Evolutionary conservation across 2,329 filamentous ascomycete genomes (phyloP).

Genomic region (Alternaria burnsii): DNA sequence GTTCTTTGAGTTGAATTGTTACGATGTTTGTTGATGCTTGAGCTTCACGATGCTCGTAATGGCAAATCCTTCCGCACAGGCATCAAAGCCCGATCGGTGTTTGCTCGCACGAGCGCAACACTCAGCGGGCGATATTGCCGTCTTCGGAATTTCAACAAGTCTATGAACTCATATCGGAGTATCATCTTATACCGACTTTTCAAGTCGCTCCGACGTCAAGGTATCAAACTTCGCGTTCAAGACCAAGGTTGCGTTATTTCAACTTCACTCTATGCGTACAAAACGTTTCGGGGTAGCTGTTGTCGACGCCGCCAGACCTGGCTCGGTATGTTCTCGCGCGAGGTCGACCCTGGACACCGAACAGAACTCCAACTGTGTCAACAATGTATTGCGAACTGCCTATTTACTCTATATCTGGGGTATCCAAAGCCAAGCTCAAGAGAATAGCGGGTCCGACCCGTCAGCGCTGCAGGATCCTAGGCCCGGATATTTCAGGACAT

Average conservation of each 20-base stretch:
- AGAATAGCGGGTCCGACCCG: background rate
- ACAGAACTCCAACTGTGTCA: background rate
- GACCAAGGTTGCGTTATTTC: background rate
- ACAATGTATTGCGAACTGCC: background rate
- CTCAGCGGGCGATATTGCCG: slow-evolving; percentile 33
- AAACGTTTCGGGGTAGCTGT: slow-evolving; percentile 4
- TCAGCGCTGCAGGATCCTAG: background rate
- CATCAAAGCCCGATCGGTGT: slow-evolving; percentile 38
- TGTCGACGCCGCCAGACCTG: slow-evolving; percentile 14
- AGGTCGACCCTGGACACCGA: background rate
- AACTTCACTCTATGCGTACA: background rate
- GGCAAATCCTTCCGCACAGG: slow-evolving; percentile 31
- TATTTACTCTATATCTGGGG: background rate
- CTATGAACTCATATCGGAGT: background rate
- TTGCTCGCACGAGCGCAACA: slow-evolving; percentile 28
- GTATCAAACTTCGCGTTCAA: background rate
- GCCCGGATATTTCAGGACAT: slow-evolving; percentile 19
- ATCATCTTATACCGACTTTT: slow-evolving; percentile 3
- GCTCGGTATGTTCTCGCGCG: slow-evolving; percentile 20
- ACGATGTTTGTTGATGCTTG: background rate
- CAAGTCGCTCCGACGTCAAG: background rate
- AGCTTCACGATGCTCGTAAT: slow-evolving; percentile 17
- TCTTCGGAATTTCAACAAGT: slow-evolving; percentile 9
- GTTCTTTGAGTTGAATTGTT: background rate
- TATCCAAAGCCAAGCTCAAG: background rate